phyloP scores from a whole-genome alignment of 1,139 yeast genomes.

The Arxiozyma telluris region DNA sequence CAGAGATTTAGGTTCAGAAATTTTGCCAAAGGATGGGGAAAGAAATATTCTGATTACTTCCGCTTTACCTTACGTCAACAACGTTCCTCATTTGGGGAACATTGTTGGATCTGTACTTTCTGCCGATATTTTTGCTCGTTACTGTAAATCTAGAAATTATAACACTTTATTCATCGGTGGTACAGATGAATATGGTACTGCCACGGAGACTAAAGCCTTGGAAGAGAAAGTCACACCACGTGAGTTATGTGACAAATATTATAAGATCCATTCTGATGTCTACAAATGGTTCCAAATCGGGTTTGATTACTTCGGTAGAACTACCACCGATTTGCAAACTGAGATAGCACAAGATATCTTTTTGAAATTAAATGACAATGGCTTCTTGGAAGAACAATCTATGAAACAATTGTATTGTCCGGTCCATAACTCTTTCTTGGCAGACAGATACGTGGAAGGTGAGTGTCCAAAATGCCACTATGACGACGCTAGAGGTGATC shows the following conservation, averaged over 20 bases:
- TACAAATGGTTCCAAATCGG: conserved; percentile 96
- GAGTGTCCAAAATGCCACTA: conserved; percentile 91
- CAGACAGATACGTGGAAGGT: conserved; percentile 97
- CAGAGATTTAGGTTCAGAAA: conserved; percentile 28
- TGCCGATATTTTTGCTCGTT: conserved; percentile 91
- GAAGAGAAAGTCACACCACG: conserved; percentile 87
- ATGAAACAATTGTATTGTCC: conserved; percentile 89
- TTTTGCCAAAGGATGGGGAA: conserved; percentile 58
- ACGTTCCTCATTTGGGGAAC: conserved; percentile 97
- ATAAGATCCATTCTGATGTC: conserved; percentile 74
- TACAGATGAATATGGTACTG: conserved; percentile 98
- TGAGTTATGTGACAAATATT: conserved; percentile 84
- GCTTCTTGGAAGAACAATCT: conserved; percentile 73
- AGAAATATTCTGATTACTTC: conserved; percentile 84
- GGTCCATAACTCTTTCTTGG: conserved; percentile 79
- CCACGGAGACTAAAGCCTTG: conserved; percentile 95
- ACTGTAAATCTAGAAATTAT: conserved; percentile 79
- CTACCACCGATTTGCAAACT: conserved; percentile 86
- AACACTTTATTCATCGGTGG: conserved; percentile 86
- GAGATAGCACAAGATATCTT: conserved; percentile 93
- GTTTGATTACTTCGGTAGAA: conserved; percentile 92
- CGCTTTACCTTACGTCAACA: conserved; percentile 94
- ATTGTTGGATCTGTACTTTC: conserved; percentile 89
- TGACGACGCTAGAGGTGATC: conserved; percentile 98
- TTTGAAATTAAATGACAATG: conserved; percentile 61